Percentiles rank a stretch among this genome's conserved stretches.
These are phyloP conservation scores for Holtermanniella nyarrowii DNA, from an alignment of 768 basidiomycete species.

Conservation along the genomic window DNA sequence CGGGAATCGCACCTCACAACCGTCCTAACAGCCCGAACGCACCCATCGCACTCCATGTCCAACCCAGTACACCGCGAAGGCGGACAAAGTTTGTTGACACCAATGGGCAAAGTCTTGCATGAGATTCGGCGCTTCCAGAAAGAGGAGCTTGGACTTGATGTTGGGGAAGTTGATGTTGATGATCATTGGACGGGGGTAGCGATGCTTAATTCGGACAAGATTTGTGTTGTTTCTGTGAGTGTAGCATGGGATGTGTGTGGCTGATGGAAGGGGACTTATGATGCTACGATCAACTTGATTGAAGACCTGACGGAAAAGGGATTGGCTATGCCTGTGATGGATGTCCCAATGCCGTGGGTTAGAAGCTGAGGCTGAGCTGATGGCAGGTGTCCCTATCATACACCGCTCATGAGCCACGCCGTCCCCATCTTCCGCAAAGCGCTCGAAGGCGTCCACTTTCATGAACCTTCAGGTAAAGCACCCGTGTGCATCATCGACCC, in stretches of 20 bases:
- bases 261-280: slow-evolving; percentile 25
- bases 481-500: slow-evolving; percentile 23
- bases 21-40: slow-evolving; percentile 25
- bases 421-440: slow-evolving; percentile 19
- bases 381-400: slow-evolving; percentile 30
- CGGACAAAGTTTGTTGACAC: slow-evolving; percentile 10
- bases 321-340: slow-evolving; percentile 38
- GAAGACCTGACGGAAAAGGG: slow-evolving; percentile 25
- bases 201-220: slow-evolving; percentile 35
- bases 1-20: slow-evolving; percentile 14
- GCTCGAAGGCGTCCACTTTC: slow-evolving; percentile 11
- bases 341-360: slow-evolving; percentile 36
- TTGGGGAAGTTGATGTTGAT: too few species aligned
- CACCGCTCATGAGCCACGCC: slow-evolving; percentile 32
- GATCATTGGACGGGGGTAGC: slow-evolving; percentile 37
- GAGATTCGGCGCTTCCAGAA: slow-evolving; percentile 30
- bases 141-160: slow-evolving; percentile 15
- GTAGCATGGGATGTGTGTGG: background rate
- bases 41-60: slow-evolving; percentile 30
- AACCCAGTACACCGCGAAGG: slow-evolving; percentile 1
- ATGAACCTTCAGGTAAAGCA: slow-evolving; percentile 1
- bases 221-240: slow-evolving; percentile 33
- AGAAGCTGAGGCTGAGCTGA: background rate
- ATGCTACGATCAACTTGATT: slow-evolving; percentile 26
- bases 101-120: slow-evolving; percentile 32